These are phyloP conservation scores for Marasmius sp. DNA, from an alignment of 1,284 basidiomycete genomes.

Conservation along the genomic window DNA sequence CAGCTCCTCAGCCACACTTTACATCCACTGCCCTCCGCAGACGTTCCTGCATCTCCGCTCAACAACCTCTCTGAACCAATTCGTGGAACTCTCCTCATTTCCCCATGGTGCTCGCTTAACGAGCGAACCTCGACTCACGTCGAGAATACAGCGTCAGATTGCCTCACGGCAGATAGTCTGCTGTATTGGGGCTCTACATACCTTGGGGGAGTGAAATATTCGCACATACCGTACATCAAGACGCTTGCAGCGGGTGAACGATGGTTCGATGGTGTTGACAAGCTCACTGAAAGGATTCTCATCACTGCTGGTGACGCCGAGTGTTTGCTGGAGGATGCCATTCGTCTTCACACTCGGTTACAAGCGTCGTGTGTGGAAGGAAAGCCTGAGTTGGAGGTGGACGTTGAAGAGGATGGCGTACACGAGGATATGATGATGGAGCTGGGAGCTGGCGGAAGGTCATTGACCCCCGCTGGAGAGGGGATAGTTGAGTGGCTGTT, in stretches of 20 bases:
- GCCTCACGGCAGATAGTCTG: not conserved
- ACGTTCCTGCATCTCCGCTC: slow-evolving; percentile 3
- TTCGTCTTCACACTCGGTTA: slow-evolving; percentile 6
- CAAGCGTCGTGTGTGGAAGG: not conserved
- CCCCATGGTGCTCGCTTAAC: slow-evolving; percentile 12
- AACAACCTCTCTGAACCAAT: slow-evolving; percentile 15
- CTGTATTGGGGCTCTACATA: not conserved
- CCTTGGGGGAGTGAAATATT: slow-evolving; percentile 13
- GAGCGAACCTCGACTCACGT: not conserved
- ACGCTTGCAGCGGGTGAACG: not conserved
- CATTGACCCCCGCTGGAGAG: slow-evolving; percentile 19
- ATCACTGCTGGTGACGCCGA: slow-evolving; percentile 10
- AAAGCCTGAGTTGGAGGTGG: slow-evolving; percentile 19
- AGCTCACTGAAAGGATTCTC: slow-evolving; percentile 4
- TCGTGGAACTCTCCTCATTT: slow-evolving; percentile 22
- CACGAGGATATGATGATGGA: slow-evolving; percentile 32
- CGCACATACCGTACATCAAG: slow-evolving; percentile 4
- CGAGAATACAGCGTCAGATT: slow-evolving; percentile 3
- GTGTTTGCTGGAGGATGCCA: slow-evolving; percentile 15
- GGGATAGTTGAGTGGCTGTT: slow-evolving; percentile 26
- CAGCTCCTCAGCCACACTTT: slow-evolving; percentile 39
- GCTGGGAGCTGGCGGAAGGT: slow-evolving; percentile 17
- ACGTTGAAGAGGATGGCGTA: slow-evolving; percentile 30
- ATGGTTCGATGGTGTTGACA: slow-evolving; percentile 10
- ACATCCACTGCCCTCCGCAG: slow-evolving; percentile 16